Conservation (phyloP, 371 early-diverging fungal species). For the Haplosporangium sp. region DNA sequence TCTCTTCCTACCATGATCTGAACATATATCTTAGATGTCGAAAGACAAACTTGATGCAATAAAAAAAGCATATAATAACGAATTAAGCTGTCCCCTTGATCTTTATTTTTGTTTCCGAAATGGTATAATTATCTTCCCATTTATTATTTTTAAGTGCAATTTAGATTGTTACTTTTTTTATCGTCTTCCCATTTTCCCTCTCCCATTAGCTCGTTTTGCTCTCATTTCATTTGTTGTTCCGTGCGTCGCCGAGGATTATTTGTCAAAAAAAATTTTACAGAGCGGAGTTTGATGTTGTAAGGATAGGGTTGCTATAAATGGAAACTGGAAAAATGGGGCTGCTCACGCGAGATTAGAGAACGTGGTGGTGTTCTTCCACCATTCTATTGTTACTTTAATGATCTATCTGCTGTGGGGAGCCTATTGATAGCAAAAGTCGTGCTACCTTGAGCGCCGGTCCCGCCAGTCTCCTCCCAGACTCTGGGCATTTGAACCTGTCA, state of each 20-base stretch:
- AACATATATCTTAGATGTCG: slow-evolving; percentile 24
- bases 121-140: neutral
- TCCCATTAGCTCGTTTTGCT: neutral
- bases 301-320: slow-evolving; percentile 18
- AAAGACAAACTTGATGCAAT: slow-evolving; percentile 23
- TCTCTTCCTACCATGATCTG: slow-evolving; percentile 1
- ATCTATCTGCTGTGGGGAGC: too few relatives aligned
- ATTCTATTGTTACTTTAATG: too few relatives aligned
- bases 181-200: neutral
- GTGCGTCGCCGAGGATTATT: slow-evolving; percentile 17
- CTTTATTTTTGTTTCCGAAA: neutral
- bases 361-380: too few relatives aligned
- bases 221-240: slow-evolving; percentile 19
- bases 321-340: slow-evolving; percentile 7
- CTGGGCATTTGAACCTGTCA: slow-evolving; percentile 43
- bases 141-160: neutral
- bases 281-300: slow-evolving; percentile 9
- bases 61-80: slow-evolving; percentile 8
- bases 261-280: neutral
- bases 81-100: neutral
- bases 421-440: neutral
- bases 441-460: slow-evolving; percentile 24
- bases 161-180: neutral
- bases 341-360: neutral
- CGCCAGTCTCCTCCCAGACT: slow-evolving; percentile 47